A percentile compares a stretch with the other conserved stretches of the same genome.
Conservation (phyloP, 2,329 filamentous ascomycete genomes). For the Penicillium sp. region DNA sequence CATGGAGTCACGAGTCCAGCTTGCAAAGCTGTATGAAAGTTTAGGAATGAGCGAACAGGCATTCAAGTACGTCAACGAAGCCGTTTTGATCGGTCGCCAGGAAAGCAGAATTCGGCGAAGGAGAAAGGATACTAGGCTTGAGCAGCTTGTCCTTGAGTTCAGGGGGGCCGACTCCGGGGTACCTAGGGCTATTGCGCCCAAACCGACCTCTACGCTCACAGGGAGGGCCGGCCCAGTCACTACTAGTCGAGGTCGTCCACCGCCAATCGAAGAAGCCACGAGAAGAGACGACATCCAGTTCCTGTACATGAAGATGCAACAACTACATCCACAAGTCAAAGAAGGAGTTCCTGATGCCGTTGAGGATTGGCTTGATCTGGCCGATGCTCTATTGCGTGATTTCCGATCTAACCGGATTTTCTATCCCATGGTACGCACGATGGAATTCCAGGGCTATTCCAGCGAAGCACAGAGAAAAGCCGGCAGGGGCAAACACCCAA, state of each 20-base stretch:
- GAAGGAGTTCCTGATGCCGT: slow-evolving; percentile 50
- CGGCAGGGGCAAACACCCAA: slow-evolving; percentile 34
- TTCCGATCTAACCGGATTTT: slow-evolving; percentile 60
- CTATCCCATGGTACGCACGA: slow-evolving; percentile 54
- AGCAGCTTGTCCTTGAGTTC: slow-evolving; percentile 42
- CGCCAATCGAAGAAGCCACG: slow-evolving; percentile 32
- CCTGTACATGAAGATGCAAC: slow-evolving; percentile 47
- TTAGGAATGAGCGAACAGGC: slow-evolving; percentile 71
- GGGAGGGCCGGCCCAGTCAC: slow-evolving; percentile 16
- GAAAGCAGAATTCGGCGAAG: slow-evolving; percentile 33
- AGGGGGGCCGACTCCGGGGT: slow-evolving; percentile 21
- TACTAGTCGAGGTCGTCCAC: slow-evolving; percentile 20
- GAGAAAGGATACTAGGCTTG: slow-evolving; percentile 39
- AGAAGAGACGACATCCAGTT: slow-evolving; percentile 45
- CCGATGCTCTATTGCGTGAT: slow-evolving; percentile 57
- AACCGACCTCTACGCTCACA: slow-evolving; percentile 18
- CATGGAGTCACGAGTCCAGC: slow-evolving; percentile 71
- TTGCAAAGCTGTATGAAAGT: slow-evolving; percentile 81
- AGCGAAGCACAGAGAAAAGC: slow-evolving; percentile 39
- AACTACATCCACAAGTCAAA: slow-evolving; percentile 49
- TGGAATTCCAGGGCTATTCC: slow-evolving; percentile 52
- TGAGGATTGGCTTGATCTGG: slow-evolving; percentile 59
- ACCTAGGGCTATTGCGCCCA: slow-evolving; percentile 22
- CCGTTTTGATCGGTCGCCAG: slow-evolving; percentile 60
- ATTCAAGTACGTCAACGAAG: slow-evolving; percentile 71